These are phyloP conservation scores for Curvularia eragrostidis DNA, from an alignment of 2,329 filamentous ascomycete genomes.

Conservation along the genomic window DNA sequence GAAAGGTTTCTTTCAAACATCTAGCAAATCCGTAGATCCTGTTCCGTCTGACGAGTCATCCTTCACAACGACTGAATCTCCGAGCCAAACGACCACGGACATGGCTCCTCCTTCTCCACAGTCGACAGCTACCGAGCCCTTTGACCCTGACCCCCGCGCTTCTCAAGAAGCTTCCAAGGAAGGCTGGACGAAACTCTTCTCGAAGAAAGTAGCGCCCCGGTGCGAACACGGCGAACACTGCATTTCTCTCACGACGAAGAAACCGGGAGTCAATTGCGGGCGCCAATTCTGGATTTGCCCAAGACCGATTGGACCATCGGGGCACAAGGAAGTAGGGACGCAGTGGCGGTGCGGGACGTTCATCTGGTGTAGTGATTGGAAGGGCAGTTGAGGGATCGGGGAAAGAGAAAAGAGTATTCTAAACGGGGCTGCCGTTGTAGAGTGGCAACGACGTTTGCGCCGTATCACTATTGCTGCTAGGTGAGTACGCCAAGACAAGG, in stretches of 20 bases:
- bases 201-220: conserved; percentile 73
- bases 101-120: conserved; percentile 9
- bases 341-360: conserved; percentile 91
- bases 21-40: conserved; percentile 40
- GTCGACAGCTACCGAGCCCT: conserved; percentile 6
- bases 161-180: conserved; percentile 72
- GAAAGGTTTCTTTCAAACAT: conserved; percentile 72
- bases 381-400: conserved; percentile 32
- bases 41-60: conserved; percentile 10
- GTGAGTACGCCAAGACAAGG: background rate
- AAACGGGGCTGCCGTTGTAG: background rate
- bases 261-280: conserved; percentile 81
- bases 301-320: conserved; percentile 82
- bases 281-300: conserved; percentile 71
- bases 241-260: conserved; percentile 83
- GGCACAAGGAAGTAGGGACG: conserved; percentile 81
- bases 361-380: conserved; percentile 72
- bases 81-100: conserved; percentile 10
- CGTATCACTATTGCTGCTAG: background rate
- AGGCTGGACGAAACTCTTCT: conserved; percentile 84
- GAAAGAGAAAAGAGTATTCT: background rate
- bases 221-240: conserved; percentile 93
- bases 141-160: conserved; percentile 38
- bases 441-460: background rate
- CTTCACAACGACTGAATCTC: conserved; percentile 5